phyloP scores from a whole-genome alignment of 352 stramenopile genomes.

The Pythium grandisporangium region DNA sequence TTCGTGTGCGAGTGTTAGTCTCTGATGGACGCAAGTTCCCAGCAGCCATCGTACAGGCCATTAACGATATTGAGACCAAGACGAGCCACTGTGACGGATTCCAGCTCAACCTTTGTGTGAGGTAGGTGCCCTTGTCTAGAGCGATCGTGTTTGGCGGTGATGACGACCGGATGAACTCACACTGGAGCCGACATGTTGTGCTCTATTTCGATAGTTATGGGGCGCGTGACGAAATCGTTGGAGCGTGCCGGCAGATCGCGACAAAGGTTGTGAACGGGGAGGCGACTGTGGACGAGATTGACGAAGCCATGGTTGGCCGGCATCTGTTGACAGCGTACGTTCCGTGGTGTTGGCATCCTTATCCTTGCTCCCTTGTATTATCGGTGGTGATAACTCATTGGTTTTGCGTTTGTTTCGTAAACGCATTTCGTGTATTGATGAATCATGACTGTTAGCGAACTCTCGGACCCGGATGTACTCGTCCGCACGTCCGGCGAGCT shows the following conservation, averaged over 20 bases:
- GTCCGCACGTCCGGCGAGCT: conserved; percentile 93
- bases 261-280: conserved; percentile 64
- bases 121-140: too few species aligned
- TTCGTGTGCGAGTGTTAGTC: conserved; percentile 88
- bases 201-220: conserved; percentile 84
- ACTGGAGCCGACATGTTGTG: too few species aligned
- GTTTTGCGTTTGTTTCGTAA: too few species aligned
- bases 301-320: conserved; percentile 66
- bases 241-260: conserved; percentile 86
- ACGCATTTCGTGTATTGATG: too few species aligned
- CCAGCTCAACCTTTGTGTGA: conserved; percentile 80
- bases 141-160: too few species aligned
- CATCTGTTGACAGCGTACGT: conserved; percentile 79
- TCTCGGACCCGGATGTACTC: conserved; percentile 92
- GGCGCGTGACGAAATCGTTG: conserved; percentile 92
- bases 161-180: too few species aligned
- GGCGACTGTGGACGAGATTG: conserved; percentile 56
- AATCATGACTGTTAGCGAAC: conserved; percentile 38
- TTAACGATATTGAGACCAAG: conserved; percentile 79
- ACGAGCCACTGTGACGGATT: conserved; percentile 81
- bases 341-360: neutral
- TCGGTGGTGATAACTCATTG: too few species aligned
- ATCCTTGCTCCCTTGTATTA: neutral
- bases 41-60: conserved; percentile 50
- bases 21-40: conserved; percentile 68